phyloP scores from a whole-genome alignment of 805 yeast genomes.

The Ogataea henricii region DNA sequence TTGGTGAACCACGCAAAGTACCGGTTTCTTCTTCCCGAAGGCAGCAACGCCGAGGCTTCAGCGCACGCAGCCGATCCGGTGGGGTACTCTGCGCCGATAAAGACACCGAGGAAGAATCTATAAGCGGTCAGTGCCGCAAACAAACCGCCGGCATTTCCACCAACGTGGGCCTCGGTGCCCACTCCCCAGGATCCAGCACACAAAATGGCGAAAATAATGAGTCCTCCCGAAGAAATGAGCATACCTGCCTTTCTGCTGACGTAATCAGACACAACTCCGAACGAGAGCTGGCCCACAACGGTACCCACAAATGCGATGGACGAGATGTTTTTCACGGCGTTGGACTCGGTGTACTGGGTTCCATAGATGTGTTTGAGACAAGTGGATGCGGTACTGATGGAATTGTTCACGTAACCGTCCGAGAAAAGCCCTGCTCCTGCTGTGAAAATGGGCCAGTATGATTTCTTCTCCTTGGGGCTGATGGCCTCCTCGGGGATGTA shows the following conservation, averaged over 20 bases:
- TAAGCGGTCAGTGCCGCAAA: conserved; percentile 81
- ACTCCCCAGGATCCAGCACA: conserved; percentile 89
- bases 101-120: conserved; percentile 86
- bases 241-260: conserved; percentile 81
- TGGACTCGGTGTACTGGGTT: conserved; percentile 55
- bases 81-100: conserved; percentile 95
- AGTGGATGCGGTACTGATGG: conserved; percentile 75
- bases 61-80: conserved; percentile 93
- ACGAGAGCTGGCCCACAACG: conserved; percentile 78
- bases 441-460: conserved; percentile 67
- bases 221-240: conserved; percentile 72
- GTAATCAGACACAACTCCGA: conserved; percentile 82
- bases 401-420: conserved; percentile 90
- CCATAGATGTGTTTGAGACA: conserved; percentile 71
- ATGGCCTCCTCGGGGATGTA: conserved; percentile 29
- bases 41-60: conserved; percentile 78
- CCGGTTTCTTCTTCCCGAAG: conserved; percentile 84
- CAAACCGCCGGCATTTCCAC: conserved; percentile 69
- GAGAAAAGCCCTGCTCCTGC: conserved; percentile 93
- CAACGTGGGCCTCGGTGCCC: conserved; percentile 36
- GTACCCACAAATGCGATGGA: conserved; percentile 93
- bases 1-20: conserved; percentile 90
- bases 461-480: conserved; percentile 26
- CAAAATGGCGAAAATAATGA: conserved; percentile 76
- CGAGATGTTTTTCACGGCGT: conserved; percentile 77